Percentiles rank a stretch among this genome's conserved stretches.
Conservation (phyloP, 2,329 filamentous ascomycete species). For the Beauveria asiatica region DNA sequence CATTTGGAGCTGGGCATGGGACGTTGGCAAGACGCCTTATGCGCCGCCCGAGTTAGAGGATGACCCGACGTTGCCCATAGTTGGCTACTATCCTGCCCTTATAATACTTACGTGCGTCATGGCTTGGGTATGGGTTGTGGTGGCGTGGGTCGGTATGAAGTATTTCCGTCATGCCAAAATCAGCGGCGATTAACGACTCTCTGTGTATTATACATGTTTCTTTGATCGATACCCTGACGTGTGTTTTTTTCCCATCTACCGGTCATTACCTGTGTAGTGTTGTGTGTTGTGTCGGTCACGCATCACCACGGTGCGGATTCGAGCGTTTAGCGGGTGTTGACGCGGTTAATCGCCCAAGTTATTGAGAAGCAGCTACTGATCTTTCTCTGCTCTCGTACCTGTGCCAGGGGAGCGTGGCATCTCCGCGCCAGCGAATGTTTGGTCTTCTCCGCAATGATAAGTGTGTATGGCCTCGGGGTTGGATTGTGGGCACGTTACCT, state of each 20-base stretch:
- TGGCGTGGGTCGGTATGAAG: slow-evolving; percentile 99
- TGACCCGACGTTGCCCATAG: slow-evolving; percentile 87
- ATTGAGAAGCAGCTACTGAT: background rate
- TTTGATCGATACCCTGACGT: background rate
- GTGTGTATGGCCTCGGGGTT: no score
- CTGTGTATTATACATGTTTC: background rate
- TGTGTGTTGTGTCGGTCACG: background rate
- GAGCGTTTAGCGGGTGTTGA: background rate
- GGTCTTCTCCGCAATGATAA: no score
- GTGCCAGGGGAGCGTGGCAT: no score
- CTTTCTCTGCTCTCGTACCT: background rate
- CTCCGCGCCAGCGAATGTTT: no score
- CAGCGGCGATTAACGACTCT: slow-evolving; percentile 42
- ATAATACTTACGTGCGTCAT: slow-evolving; percentile 91
- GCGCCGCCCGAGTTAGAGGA: slow-evolving; percentile 92
- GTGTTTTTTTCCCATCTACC: background rate
- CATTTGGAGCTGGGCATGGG: slow-evolving; percentile 98
- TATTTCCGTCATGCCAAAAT: slow-evolving; percentile 98
- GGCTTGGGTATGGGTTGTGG: slow-evolving; percentile 97
- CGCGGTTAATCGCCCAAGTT: background rate
- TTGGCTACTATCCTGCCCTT: slow-evolving; percentile 92
- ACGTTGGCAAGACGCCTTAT: slow-evolving; percentile 92
- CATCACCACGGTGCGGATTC: no score
- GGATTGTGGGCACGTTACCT: no score
- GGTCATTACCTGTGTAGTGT: background rate